These are phyloP conservation scores for Phytophthora fragariaefolia DNA, from an alignment of 352 stramenopile genomes.

Conservation along the genomic window DNA sequence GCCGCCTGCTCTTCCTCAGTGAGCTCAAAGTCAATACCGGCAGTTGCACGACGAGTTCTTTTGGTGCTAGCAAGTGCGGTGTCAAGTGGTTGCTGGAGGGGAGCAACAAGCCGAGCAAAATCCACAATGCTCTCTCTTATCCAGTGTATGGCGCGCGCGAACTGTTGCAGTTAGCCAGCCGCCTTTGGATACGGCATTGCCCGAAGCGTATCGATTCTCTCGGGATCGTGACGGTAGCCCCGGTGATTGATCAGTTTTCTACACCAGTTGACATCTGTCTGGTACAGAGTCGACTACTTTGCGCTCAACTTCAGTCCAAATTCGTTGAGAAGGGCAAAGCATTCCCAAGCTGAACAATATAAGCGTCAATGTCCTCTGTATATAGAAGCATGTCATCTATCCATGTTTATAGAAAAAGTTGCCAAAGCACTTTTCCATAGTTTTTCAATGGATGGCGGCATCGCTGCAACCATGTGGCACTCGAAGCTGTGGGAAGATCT, in stretches of 20 bases:
- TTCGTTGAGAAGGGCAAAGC: background rate
- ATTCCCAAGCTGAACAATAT: background rate
- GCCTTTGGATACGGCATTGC: background rate
- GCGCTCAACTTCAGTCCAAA: background rate
- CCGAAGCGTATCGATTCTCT: constrained; percentile 1
- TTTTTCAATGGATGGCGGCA: constrained; percentile 10
- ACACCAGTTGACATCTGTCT: background rate
- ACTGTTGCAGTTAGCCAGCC: constrained; percentile 1
- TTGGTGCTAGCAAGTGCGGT: background rate
- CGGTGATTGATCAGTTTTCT: background rate
- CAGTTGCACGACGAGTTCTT: background rate
- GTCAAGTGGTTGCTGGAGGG: background rate
- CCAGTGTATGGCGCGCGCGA: constrained; percentile 2
- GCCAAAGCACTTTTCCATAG: constrained; percentile 13
- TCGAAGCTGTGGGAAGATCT: constrained; percentile 26
- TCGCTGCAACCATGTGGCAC: constrained; percentile 24
- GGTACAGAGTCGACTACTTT: background rate
- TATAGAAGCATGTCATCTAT: background rate
- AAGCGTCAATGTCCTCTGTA: background rate
- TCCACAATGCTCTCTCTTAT: too few species aligned
- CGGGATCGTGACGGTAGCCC: background rate
- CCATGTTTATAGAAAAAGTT: constrained; percentile 1
- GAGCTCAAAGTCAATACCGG: too few species aligned
- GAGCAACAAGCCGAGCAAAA: background rate
- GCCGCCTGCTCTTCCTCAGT: background rate